Evolutionary conservation across 148 eudicot species (phyloP).

Genomic region (Rhododendron ferrugineum): DNA sequence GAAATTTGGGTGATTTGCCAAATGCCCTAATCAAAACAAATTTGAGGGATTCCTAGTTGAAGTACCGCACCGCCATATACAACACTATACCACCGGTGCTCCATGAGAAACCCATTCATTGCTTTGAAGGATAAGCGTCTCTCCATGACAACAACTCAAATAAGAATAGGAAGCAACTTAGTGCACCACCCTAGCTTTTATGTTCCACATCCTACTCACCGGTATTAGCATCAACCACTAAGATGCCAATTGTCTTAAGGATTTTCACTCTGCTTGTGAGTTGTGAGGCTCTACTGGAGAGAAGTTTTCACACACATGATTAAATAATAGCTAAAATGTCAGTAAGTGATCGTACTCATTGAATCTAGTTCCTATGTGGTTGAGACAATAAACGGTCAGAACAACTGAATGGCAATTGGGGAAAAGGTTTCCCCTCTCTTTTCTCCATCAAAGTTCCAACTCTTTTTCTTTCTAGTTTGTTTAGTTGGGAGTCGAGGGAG

Average conservation of each 20-base stretch:
- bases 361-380: not conserved
- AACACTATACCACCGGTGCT: not conserved
- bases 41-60: not conserved
- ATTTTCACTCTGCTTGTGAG: not conserved
- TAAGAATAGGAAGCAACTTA: not conserved
- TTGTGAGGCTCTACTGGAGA: not conserved
- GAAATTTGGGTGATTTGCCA: not conserved
- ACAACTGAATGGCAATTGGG: not conserved
- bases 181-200: not conserved
- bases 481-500: not conserved
- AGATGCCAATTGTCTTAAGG: not conserved
- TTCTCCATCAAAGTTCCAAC: not conserved
- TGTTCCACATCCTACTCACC: too few species aligned
- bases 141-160: not conserved
- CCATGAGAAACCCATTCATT: not conserved
- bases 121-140: not conserved
- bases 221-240: not conserved
- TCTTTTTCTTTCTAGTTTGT: not conserved
- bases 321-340: too few species aligned
- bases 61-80: not conserved
- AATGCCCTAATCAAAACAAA: not conserved
- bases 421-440: not conserved
- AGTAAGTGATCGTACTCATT: not conserved
- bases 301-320: not conserved
- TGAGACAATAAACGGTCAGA: not conserved